phyloP scores from a whole-genome alignment of 129 eudicot genomes.

The Pseudognaphalium luteoalbum region DNA sequence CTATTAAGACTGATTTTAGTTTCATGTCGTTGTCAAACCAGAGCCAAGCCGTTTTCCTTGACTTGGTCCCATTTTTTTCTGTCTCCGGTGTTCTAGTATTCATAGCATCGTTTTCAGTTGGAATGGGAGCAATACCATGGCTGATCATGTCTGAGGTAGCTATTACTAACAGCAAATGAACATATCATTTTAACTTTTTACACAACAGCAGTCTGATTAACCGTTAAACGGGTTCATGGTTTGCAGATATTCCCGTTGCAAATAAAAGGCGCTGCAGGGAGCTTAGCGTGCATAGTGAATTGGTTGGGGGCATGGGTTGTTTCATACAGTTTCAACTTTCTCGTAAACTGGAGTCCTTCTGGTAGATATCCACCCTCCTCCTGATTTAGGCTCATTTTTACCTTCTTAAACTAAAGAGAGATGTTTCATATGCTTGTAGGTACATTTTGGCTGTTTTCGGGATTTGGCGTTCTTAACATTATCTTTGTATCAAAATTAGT shows the following conservation, averaged over 20 bases:
- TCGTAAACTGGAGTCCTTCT: conserved; percentile 77
- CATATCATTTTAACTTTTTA: background rate
- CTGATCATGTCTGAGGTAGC: conserved; percentile 91
- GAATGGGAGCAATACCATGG: conserved; percentile 97
- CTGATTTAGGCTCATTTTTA: background rate
- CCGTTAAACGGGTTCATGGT: conserved; percentile 5
- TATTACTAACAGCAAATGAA: background rate
- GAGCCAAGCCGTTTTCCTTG: conserved; percentile 49
- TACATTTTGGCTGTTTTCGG: conserved; percentile 64
- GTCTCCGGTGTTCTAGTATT: conserved; percentile 76
- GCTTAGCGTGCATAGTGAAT: conserved; percentile 72
- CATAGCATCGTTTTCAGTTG: conserved; percentile 66
- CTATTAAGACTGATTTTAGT: conserved; percentile 1
- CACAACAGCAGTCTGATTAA: background rate
- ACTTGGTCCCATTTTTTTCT: conserved; percentile 64
- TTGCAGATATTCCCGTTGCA: conserved; percentile 84
- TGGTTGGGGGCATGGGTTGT: conserved; percentile 91
- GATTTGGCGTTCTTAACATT: conserved; percentile 45
- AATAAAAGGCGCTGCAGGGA: conserved; percentile 76
- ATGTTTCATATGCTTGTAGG: conserved; percentile 37
- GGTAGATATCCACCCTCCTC: conserved; percentile 38
- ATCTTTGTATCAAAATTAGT: conserved; percentile 69
- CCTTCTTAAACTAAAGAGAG: background rate
- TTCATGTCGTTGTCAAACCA: conserved; percentile 26
- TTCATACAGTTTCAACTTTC: conserved; percentile 80